Percentiles rank a stretch among this genome's conserved stretches.
These are phyloP conservation scores for barrel medic (Medicago truncatula) DNA, from an alignment of 306 rosid genomes.

Conservation along the genomic window MtrunA17r5.0-ANR NC_053042.1:46957501-46958000, in stretches of 20 bases:
- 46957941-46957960: slow-evolving; percentile 1
- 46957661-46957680: slow-evolving; percentile 42
- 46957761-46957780: slow-evolving; percentile 42
- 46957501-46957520: slow-evolving; percentile 18
- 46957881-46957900: slow-evolving; percentile 8
- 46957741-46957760: slow-evolving; percentile 46
- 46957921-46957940: slow-evolving; percentile 27
- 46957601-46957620: slow-evolving; percentile 37
- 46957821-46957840: slow-evolving; percentile 32
- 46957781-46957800: slow-evolving; percentile 42
- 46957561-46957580: slow-evolving; percentile 26
- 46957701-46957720: slow-evolving; percentile 31
- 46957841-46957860: slow-evolving; percentile 26
- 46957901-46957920: slow-evolving; percentile 30
- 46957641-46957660: slow-evolving; percentile 25
- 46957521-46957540: slow-evolving; percentile 42
- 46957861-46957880: slow-evolving; percentile 20
- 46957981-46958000: slow-evolving; percentile 30
- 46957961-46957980: slow-evolving; percentile 20
- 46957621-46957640: slow-evolving; percentile 15
- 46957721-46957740: slow-evolving; percentile 40
- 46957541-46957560: slow-evolving; percentile 39
- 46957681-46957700: slow-evolving; percentile 18
- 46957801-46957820: slow-evolving; percentile 44
- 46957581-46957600: slow-evolving; percentile 35